These are phyloP conservation scores for Ampelomyces quisqualis DNA, from an alignment of 2,329 filamentous ascomycete genomes.

Conservation along the genomic window DNA sequence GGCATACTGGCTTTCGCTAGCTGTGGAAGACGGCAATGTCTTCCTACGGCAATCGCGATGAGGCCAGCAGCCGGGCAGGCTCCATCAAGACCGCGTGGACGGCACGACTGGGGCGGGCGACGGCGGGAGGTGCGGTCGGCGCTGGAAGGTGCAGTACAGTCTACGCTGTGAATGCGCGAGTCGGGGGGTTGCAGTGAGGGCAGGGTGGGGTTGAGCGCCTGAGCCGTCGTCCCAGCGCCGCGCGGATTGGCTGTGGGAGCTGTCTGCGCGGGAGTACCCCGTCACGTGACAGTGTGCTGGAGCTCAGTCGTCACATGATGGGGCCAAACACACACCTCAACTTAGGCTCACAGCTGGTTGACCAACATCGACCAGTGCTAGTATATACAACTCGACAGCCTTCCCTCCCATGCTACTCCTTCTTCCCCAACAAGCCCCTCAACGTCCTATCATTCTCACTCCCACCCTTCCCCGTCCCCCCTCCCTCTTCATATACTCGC, in stretches of 20 bases:
- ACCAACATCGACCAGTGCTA: too few relatives aligned
- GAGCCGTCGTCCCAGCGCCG: conserved; percentile 2
- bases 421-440: conserved; percentile 3
- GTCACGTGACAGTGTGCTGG: too few relatives aligned
- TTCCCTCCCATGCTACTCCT: too few relatives aligned
- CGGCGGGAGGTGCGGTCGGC: conserved; percentile 4
- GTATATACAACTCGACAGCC: too few relatives aligned
- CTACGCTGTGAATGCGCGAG: conserved; percentile 6
- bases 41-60: conserved; percentile 62
- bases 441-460: neutral
- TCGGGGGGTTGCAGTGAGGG: conserved; percentile 32
- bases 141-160: neutral
- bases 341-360: too few relatives aligned
- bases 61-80: conserved; percentile 54
- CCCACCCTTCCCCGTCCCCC: conserved; percentile 18
- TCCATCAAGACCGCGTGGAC: conserved; percentile 53
- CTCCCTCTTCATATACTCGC: conserved; percentile 37
- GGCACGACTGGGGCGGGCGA: conserved; percentile 16
- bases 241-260: conserved; percentile 24
- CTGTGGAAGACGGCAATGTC: conserved; percentile 56
- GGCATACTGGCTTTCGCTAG: conserved; percentile 51
- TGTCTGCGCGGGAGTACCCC: too few relatives aligned
- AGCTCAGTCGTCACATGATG: too few relatives aligned
- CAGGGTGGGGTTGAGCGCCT: conserved; percentile 40
- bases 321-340: too few relatives aligned